phyloP scores from a whole-genome alignment of 345 rosid species.

The Corchorus olitorius region DNA sequence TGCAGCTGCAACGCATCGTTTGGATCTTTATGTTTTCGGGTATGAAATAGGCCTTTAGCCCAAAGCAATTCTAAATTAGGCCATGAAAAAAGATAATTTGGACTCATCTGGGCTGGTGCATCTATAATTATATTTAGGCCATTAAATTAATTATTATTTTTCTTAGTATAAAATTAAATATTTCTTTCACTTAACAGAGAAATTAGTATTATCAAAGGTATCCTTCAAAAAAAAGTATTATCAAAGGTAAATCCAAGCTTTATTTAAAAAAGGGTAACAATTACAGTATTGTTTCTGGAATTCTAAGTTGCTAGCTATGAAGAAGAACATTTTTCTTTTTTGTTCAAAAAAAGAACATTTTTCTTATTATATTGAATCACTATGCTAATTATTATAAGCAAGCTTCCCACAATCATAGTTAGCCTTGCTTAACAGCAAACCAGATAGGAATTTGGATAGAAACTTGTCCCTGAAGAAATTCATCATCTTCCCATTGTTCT shows the following conservation, averaged over 20 bases:
- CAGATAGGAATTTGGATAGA: conserved; percentile 9
- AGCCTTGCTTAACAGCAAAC: conserved; percentile 15
- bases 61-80: not conserved
- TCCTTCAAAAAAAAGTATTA: no score
- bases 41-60: not conserved
- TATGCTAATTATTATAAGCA: not conserved
- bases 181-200: no score
- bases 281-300: no score
- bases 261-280: no score
- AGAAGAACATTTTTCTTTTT: not conserved
- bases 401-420: conserved; percentile 47
- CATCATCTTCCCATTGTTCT: conserved; percentile 25
- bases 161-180: no score
- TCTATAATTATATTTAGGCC: no score
- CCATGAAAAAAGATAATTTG: not conserved
- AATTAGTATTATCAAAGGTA: no score
- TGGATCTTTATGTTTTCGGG: not conserved
- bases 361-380: not conserved
- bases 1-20: not conserved
- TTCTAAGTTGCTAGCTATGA: not conserved
- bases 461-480: conserved; percentile 34
- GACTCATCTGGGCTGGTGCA: not conserved
- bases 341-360: no score
- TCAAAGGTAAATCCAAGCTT: no score
- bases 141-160: no score